Base-by-base conservation (phyloP, 2,329 filamentous ascomycete species). In the Dactylonectria macrodidyma region DNA sequence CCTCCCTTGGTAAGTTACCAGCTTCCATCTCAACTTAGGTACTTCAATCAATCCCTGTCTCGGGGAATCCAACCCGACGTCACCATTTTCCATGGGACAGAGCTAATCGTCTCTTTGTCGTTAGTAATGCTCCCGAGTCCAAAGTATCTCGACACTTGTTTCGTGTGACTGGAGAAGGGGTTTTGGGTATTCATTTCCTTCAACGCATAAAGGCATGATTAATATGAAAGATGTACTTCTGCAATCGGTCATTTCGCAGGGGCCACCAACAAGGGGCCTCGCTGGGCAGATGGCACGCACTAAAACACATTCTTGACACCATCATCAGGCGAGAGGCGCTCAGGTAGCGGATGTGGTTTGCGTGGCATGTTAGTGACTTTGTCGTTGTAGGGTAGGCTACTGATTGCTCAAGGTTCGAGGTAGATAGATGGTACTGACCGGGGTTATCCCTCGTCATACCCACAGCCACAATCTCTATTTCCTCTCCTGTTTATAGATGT, bases 341-440 rank as follows among this genome's bases (percentile, higher is more conserved):
- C 36, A 51, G 54, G 44, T 24, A 60, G 66, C 54, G 63, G 38
- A 68, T 66, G 46, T 66, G 46, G 26, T 58, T 26, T 48, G 7
- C 36, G 38, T 54, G 52, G 6, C 36, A 36, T 62, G 55, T 46
- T 55, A 11, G 33, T 47, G 7, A 36, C 7, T 38, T 30, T 30
- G 4, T 44, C 36, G 54, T 30, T 57, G 24, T 56, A 70, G 71
- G 71, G 66, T 70, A 73, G 47, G 2, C 11, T 16, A 19, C 5
- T 11, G 14, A 12, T 16, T 54, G n/a, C 6, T 22, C n/a, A 19
- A 30, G 36, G 33, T 22, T n/a, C 14, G 41, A 44, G n/a, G 41
- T 11, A 22, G 26, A 30, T 30, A 19, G n/a, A 22, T 14, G 19
- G n/a, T 36, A n/a, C 19, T 19, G 5, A 14, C 30, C 14, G n/a